Evolutionary conservation across 139 green algal genomes (phyloP), one percentile per base, ranked within the genome.

Genomic region (Trebouxia sp.): DNA sequence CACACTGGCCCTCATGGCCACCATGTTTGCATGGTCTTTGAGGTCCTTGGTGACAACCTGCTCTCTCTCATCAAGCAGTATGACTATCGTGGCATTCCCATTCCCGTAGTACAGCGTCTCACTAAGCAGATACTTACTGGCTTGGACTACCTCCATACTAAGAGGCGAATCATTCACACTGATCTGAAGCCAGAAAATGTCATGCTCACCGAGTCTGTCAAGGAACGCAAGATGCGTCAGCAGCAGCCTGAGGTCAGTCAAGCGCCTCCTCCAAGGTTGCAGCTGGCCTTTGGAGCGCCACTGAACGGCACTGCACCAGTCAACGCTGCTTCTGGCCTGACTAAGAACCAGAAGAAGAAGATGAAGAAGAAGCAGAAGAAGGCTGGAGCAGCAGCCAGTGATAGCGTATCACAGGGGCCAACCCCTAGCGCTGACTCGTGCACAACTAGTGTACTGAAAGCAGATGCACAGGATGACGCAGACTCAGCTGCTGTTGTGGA

Each of bases 1-100:
- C 97, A 99, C 84, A 74, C 30, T 1, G 97, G 97, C 0, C 94
- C 96, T 5, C 87, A 99, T 78, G 97, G 97, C 9, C 84, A 65
- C 11, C 97, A 99, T 84, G 92, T 99, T 41, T 99, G 97, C 89
- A 98, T 99, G 91, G 92, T 98, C 32, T 98, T 99, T 82, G 97
- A 99, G 88, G 87, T 94, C 62, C 84, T 96, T 58, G 92, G 92
- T 1, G 92, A 96, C 84, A 96, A 96, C 83, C 83, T 96, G 76
- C 80, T 96, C 56, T 82, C 91, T 15, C 87, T 96, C 22, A 96
- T 96, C 86, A 93, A 93, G 82, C 42, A 69, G 51, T 82, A 83
- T n/a, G 37, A 80, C 67, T 83, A 85, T 43, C 51, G 69, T 39
- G 97, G 97, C 35, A 91, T 98, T 24, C 97, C 97, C 0, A 82